Base-by-base conservation (phyloP, 352 stramenopile genomes). In the Globisporangium canariense region DNA sequence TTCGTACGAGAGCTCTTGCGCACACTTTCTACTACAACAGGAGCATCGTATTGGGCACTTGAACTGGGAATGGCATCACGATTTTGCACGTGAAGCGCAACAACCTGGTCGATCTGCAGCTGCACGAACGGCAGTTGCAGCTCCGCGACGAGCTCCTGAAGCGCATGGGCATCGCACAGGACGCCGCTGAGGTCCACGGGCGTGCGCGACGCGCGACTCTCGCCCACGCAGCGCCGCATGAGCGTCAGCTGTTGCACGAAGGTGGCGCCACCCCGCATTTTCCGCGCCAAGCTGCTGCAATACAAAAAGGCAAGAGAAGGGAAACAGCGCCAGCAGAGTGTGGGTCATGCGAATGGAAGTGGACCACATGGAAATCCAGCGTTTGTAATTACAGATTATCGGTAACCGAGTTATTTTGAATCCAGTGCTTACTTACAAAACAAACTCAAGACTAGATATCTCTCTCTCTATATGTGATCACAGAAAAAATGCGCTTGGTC, bases 241-340 rank as follows among this genome's bases (percentile, higher is more conserved):
- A 86, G 67, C 58, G 73, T 68, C 45, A 86, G 64, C 4, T 57
- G 76, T 28, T 73, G 71, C 65, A 88, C 73, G 51, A 81, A 89
- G 22, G 51, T n/a, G 38, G 9, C 41, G 43, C 43, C 7, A 18
- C 43, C 34, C 18, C 30, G 51, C 51, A 58, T 58, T 30, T 58
- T 58, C 36, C 32, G 28, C 40, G 14, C 14, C 41, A 20, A 47
- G 0, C 4, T 22, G 0, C 4, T 22, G 32, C 32, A 36, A 36
- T 5, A 22, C 13, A n/a, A 47, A 47, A 47, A 20, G 14, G 14
- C 41, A 47, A 9, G 41, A 8, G 32, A 43, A 43, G 13, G 40
- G 40, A 46, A 46, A 46, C 4, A 4, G 13, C 14, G 40, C 9
- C 13, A 46, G 36, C 36, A 18, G 14, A 46, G 14, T n/a, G 40